These are phyloP conservation scores for Miscanthus sacchariflorus DNA, from an alignment of 202 grass and related monocot species.

Conservation along the genomic window DNA sequence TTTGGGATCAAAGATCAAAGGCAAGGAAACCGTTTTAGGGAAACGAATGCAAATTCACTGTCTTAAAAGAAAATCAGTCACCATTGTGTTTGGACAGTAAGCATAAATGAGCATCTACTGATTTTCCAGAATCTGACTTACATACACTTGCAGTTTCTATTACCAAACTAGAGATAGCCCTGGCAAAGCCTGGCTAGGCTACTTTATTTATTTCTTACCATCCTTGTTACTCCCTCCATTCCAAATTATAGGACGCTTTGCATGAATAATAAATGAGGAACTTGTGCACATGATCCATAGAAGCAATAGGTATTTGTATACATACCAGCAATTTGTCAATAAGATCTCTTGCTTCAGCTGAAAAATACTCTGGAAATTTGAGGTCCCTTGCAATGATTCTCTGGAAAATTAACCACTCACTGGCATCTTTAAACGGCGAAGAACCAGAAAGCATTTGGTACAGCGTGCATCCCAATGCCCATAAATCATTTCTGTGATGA, in stretches of 20 bases:
- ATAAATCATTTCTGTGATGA: slow-evolving; percentile 92
- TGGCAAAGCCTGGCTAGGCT: neutral
- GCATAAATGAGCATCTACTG: neutral
- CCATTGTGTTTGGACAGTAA: slow-evolving; percentile 22
- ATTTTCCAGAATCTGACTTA: neutral
- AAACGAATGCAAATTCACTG: slow-evolving; percentile 2
- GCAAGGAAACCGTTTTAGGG: neutral
- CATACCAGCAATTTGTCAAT: slow-evolving; percentile 94
- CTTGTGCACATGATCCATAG: neutral
- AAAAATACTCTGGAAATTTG: slow-evolving; percentile 88
- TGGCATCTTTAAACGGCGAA: slow-evolving; percentile 97
- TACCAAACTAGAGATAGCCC: neutral
- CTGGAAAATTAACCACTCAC: slow-evolving; percentile 97
- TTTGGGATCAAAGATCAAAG: slow-evolving; percentile 16
- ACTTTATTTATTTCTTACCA: neutral
- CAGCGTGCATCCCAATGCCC: slow-evolving; percentile 93
- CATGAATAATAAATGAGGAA: slow-evolving; percentile 8
- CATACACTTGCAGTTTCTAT: neutral
- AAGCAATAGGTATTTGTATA: slow-evolving; percentile 19
- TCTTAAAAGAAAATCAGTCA: neutral
- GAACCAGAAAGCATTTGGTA: slow-evolving; percentile 98
- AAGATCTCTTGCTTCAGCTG: slow-evolving; percentile 81
- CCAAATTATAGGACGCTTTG: no score
- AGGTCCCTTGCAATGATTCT: slow-evolving; percentile 92
- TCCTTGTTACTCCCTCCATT: neutral